phyloP scores from a whole-genome alignment of 2,329 filamentous ascomycete genomes.

The Phaeoacremonium minimum region DNA sequence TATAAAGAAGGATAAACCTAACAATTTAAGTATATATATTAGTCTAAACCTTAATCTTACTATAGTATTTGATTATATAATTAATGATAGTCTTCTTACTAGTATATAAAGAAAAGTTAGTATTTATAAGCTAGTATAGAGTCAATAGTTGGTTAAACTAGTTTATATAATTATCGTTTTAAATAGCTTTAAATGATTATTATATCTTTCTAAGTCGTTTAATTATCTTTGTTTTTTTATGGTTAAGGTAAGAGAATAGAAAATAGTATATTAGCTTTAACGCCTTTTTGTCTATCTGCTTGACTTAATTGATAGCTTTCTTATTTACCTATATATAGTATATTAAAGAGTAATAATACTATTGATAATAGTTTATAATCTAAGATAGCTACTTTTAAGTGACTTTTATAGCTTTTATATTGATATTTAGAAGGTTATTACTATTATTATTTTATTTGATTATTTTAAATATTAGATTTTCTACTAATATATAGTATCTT shows the following conservation, averaged over 20 bases:
- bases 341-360: background rate
- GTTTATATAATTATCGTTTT: background rate
- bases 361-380: background rate
- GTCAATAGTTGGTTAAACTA: background rate
- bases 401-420: background rate
- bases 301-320: background rate
- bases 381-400: background rate
- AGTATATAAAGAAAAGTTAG: background rate
- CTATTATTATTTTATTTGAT: background rate
- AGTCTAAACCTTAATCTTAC: background rate
- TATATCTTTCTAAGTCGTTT: background rate
- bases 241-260: background rate
- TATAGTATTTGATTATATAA: background rate
- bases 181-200: background rate
- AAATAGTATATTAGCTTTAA: background rate
- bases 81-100: background rate
- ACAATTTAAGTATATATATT: conserved; percentile 3
- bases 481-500: background rate
- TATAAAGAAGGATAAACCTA: no score
- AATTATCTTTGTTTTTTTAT: background rate
- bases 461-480: background rate
- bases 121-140: background rate
- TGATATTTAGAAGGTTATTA: background rate
- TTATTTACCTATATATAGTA: background rate
- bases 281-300: background rate